Evolutionary conservation across 2,329 filamentous ascomycete species (phyloP).

Genomic region (Fusarium sambucinum): DNA sequence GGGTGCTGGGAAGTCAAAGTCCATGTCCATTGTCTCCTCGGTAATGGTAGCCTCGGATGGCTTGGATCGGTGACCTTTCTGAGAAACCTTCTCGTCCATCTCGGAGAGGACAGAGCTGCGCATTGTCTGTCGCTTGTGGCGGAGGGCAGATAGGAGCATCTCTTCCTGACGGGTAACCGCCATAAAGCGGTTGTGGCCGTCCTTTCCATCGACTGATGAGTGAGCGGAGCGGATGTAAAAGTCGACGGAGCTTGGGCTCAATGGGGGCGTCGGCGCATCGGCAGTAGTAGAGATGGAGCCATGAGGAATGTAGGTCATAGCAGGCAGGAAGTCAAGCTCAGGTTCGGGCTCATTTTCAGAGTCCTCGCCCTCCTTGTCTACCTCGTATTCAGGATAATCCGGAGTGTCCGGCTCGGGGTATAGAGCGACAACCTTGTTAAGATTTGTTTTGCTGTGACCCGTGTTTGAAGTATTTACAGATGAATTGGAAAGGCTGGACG

Average conservation of each 20-base stretch:
- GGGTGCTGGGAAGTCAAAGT: conserved; percentile 55
- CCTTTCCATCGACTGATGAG: conserved; percentile 53
- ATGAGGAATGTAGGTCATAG: conserved; percentile 35
- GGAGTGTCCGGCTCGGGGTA: conserved; percentile 48
- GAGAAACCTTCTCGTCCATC: conserved; percentile 45
- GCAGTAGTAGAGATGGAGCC: conserved; percentile 48
- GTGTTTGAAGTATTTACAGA: conserved; percentile 53
- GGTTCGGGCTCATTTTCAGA: conserved; percentile 32
- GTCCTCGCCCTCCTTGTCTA: conserved; percentile 27
- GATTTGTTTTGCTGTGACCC: conserved; percentile 50
- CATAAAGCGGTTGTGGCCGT: conserved; percentile 61
- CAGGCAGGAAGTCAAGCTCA: conserved; percentile 31
- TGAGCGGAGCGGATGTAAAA: conserved; percentile 58
- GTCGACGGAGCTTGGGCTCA: conserved; percentile 66
- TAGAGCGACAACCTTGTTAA: conserved; percentile 54
- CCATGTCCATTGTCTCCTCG: conserved; percentile 50
- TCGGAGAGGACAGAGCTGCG: conserved; percentile 61
- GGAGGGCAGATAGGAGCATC: conserved; percentile 67
- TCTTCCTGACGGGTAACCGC: conserved; percentile 70
- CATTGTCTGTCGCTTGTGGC: conserved; percentile 68
- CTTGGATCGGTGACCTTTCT: conserved; percentile 46
- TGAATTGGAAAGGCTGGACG: conserved; percentile 55
- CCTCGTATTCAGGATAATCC: conserved; percentile 40
- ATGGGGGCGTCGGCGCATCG: conserved; percentile 62
- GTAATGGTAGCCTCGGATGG: conserved; percentile 50